Percentiles rank a stretch among this genome's conserved stretches.
Conservation (phyloP, 805 yeast species). For the Yarrowia osloensis region DNA sequence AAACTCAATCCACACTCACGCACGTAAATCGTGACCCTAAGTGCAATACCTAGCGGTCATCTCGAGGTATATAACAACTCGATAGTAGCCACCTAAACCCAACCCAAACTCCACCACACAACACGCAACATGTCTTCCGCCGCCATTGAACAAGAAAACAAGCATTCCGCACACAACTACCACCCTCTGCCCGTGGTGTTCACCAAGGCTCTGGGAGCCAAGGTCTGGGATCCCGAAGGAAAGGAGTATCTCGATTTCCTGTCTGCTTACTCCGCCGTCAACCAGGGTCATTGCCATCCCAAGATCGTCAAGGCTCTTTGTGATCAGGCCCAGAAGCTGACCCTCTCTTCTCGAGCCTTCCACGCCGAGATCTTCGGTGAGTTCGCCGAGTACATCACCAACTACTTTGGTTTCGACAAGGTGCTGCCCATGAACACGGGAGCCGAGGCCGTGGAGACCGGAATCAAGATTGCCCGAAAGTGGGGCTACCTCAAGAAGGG, state of each 20-base stretch:
- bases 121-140: slow-evolving; percentile 48
- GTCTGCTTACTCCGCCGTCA: slow-evolving; percentile 95
- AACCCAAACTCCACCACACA: not conserved
- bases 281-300: slow-evolving; percentile 98
- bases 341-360: slow-evolving; percentile 90
- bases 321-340: slow-evolving; percentile 82
- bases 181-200: slow-evolving; percentile 96
- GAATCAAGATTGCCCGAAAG: slow-evolving; percentile 88
- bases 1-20: not conserved
- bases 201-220: slow-evolving; percentile 82
- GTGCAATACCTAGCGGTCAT: slow-evolving; percentile 30
- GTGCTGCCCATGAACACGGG: slow-evolving; percentile 98
- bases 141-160: slow-evolving; percentile 67
- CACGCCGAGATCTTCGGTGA: slow-evolving; percentile 84
- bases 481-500: slow-evolving; percentile 94
- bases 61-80: slow-evolving; percentile 1
- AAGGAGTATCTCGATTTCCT: slow-evolving; percentile 88
- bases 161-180: slow-evolving; percentile 94
- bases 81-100: not conserved
- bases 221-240: slow-evolving; percentile 98
- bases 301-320: slow-evolving; percentile 79
- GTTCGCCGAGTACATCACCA: slow-evolving; percentile 85
- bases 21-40: slow-evolving; percentile 21
- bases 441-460: slow-evolving; percentile 98
- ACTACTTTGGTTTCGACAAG: slow-evolving; percentile 86